Evolutionary conservation across 345 rosid genomes (phyloP), one percentile per base, ranked within the genome.

Genomic region (Murraya paniculata): DNA sequence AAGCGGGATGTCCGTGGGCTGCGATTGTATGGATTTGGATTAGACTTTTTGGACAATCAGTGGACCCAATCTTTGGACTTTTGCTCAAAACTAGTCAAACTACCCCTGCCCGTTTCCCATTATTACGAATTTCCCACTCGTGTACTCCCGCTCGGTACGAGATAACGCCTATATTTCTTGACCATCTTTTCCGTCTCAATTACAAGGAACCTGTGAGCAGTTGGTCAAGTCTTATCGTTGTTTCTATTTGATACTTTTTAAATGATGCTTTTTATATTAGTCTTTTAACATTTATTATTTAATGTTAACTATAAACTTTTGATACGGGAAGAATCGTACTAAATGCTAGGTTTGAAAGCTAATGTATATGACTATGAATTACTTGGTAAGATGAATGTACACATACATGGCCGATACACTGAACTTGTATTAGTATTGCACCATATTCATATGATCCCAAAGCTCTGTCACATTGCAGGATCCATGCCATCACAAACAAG

Each of bases 1-100:
- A 84, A 82, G 91, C 94, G 89, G 88, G 91, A 90, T 83, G 74
- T 66, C 79, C 82, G 85, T 81, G 87, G 82, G 84, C 77, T 73
- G 31, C 45, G 25, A 48, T 39, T 5, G 10, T 55, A 71, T 31
- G 45, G 55, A 71, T 71, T 19, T 53, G 35, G 35, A 33, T 72
- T 72, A 21, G 31, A 55, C 64, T 56, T 11, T 31, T 21, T 28
- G 25, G 48, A 35, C 14, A 35, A 8, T 35, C 10, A 21, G 70
- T 35, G 39, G 76, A 72, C 55, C 76, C 41, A 3, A 33, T n/a
- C 4, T 36, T 3, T 28, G 19, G 77, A 62, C 48, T 64, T 75
- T 75, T 30, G 2, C 25, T 11, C 1, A 35, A 6, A 28, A 39
- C 36, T 27, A 19, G 30, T 61, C 68, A 28, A 74, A 41, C 77